Evolutionary conservation across 1,284 basidiomycete species (phyloP).

Genomic region (Ganoderma lingzhi): DNA sequence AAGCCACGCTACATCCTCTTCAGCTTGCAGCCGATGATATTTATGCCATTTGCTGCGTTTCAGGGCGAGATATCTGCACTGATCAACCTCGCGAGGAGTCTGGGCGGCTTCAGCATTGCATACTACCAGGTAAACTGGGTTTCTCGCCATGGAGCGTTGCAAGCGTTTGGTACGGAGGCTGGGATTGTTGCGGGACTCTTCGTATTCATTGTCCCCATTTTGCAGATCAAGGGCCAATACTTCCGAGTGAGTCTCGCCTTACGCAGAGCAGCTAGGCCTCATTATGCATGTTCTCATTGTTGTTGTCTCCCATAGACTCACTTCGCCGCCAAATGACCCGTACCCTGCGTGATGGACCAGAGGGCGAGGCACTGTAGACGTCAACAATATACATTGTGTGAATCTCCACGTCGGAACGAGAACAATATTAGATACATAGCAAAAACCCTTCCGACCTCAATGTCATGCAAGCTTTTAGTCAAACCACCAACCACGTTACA

Average conservation of each 20-base stretch:
- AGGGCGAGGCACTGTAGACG: neutral
- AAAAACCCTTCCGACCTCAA: no score
- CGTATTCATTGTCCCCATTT: constrained; percentile 53
- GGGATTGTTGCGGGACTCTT: constrained; percentile 61
- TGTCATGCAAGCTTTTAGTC: no score
- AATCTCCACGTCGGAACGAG: neutral
- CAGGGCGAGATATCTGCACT: constrained; percentile 59
- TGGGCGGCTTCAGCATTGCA: constrained; percentile 62
- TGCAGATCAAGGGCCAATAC: constrained; percentile 54
- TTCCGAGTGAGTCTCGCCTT: constrained; percentile 48
- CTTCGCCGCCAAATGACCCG: neutral
- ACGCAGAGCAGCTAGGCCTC: neutral
- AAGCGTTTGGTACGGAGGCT: constrained; percentile 59
- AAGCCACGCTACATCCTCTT: neutral
- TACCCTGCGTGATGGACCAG: neutral
- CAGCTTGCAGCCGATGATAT: neutral
- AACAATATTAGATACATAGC: neutral
- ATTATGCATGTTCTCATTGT: neutral
- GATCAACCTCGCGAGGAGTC: constrained; percentile 57
- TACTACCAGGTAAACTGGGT: constrained; percentile 64
- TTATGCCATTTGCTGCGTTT: neutral
- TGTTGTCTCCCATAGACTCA: neutral
- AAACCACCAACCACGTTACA: no score
- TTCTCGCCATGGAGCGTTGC: constrained; percentile 51
- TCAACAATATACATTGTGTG: neutral